A percentile compares a stretch with the other conserved stretches of the same genome.
These are phyloP conservation scores for Plantago coronopus DNA, from an alignment of 305 asterid genomes.

Conservation along the genomic window DNA sequence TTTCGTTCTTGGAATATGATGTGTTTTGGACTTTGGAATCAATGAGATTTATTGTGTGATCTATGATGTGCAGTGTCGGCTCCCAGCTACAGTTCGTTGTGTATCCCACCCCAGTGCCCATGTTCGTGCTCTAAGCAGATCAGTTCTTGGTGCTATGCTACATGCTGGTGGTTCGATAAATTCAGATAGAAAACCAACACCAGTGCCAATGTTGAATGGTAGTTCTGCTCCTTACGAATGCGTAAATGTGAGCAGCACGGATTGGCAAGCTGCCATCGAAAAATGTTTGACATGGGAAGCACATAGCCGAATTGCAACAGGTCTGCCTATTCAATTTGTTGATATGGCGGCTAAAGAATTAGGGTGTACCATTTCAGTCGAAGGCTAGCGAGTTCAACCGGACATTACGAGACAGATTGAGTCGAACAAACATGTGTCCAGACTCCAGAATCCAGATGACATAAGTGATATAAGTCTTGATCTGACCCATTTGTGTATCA, in stretches of 20 bases:
- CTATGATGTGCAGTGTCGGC: slow-evolving; percentile 45
- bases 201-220: not conserved
- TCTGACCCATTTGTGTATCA: no score
- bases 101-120: slow-evolving; percentile 95
- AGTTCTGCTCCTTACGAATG: slow-evolving; percentile 48
- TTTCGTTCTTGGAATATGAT: not conserved
- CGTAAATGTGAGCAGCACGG: slow-evolving; percentile 39
- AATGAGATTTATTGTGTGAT: not conserved
- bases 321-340: slow-evolving; percentile 65
- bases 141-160: slow-evolving; percentile 84
- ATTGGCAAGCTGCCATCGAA: slow-evolving; percentile 75
- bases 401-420: no score
- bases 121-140: slow-evolving; percentile 93
- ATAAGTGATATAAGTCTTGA: no score
- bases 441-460: no score
- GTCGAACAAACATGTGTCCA: no score
- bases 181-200: no score
- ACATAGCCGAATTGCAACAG: slow-evolving; percentile 72
- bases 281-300: slow-evolving; percentile 95
- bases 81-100: slow-evolving; percentile 60
- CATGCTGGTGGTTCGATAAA: slow-evolving; percentile 32
- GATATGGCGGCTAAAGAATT: slow-evolving; percentile 82
- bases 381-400: not conserved
- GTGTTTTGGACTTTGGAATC: no score
- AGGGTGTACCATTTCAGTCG: slow-evolving; percentile 58